These are phyloP conservation scores for Trichoderma sp. DNA, from an alignment of 2,329 filamentous ascomycete genomes.

Conservation along the genomic window DNA sequence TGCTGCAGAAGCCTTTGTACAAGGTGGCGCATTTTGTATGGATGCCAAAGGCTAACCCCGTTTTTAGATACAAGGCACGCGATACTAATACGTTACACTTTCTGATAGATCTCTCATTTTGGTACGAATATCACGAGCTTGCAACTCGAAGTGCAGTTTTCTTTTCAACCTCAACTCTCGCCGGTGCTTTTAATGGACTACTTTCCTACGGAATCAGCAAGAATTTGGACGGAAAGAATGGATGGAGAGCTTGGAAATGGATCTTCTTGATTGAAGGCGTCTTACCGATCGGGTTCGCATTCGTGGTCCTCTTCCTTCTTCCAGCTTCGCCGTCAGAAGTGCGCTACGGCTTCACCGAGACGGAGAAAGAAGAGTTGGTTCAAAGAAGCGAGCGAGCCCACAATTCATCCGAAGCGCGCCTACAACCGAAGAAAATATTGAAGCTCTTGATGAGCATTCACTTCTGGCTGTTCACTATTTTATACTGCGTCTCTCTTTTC, in stretches of 20 bases:
- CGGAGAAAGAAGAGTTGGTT: background rate
- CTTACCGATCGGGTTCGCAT: background rate
- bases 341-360: background rate
- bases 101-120: background rate
- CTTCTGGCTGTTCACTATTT: background rate
- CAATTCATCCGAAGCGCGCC: background rate
- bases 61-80: background rate
- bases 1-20: background rate
- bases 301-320: background rate
- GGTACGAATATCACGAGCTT: background rate
- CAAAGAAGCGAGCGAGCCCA: background rate
- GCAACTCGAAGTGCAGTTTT: background rate
- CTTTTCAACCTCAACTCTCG: background rate
- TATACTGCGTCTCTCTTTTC: background rate
- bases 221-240: background rate
- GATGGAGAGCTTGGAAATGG: background rate
- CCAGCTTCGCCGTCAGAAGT: background rate
- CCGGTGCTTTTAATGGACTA: background rate
- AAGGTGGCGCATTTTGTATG: background rate
- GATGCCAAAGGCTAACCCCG: background rate
- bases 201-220: background rate
- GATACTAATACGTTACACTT: background rate
- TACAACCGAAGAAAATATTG: background rate
- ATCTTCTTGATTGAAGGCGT: background rate
- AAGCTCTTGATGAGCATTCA: background rate